A percentile compares a stretch with the other conserved stretches of the same genome.
Evolutionary conservation across 495 filamentous ascomycete genomes (phyloP).

Genomic region (Xylaria flabelliformis): DNA sequence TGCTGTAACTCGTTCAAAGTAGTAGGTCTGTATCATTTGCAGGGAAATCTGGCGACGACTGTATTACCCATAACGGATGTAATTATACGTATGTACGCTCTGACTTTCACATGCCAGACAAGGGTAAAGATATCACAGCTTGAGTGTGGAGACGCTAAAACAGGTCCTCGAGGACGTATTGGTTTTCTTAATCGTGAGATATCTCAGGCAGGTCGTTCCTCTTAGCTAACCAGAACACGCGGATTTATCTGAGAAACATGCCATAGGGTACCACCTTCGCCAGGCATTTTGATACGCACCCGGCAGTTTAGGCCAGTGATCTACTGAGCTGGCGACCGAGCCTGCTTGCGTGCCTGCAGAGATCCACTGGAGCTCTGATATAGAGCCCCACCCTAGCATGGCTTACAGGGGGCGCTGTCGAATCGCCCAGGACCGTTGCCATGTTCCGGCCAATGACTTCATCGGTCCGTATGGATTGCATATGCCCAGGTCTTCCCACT

Average conservation of each 20-base stretch:
- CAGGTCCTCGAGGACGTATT: not conserved
- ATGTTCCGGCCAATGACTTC: slow-evolving; percentile 28
- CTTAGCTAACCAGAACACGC: slow-evolving; percentile 10
- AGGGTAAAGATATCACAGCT: slow-evolving; percentile 25
- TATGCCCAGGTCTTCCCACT: slow-evolving; percentile 15
- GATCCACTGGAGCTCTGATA: slow-evolving; percentile 1
- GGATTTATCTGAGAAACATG: slow-evolving; percentile 12
- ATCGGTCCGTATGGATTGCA: slow-evolving; percentile 23
- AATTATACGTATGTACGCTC: not conserved
- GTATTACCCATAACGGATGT: slow-evolving; percentile 21
- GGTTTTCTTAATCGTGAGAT: not conserved
- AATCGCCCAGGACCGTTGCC: slow-evolving; percentile 8
- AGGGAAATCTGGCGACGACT: not conserved
- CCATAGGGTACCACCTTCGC: not conserved
- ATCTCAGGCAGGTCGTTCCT: not conserved
- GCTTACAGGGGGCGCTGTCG: not conserved
- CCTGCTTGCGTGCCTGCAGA: slow-evolving; percentile 4
- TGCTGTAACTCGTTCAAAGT: not conserved
- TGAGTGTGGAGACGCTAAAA: not conserved
- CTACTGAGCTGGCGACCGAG: not conserved
- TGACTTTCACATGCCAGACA: slow-evolving; percentile 41
- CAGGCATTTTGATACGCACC: not conserved
- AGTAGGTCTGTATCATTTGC: not conserved
- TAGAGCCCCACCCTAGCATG: slow-evolving; percentile 6
- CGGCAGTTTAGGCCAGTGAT: not conserved